Conservation (phyloP, 2,329 filamentous ascomycete species). For the Penicillium sp. region DNA sequence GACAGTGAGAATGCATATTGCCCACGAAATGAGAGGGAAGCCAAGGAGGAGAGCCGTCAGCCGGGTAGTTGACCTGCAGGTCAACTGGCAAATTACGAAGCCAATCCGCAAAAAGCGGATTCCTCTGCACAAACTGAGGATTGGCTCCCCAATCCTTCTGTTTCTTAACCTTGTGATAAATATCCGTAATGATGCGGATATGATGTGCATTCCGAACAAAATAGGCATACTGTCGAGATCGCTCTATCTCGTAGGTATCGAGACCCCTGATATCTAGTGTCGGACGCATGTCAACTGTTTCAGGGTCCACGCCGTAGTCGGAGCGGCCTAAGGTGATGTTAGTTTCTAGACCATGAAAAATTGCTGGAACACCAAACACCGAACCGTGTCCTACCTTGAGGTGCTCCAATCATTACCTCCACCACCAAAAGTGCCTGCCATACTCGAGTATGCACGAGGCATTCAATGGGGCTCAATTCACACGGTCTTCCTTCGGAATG, state of each 20-base stretch:
- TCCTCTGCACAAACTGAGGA: constrained; percentile 76
- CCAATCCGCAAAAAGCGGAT: constrained; percentile 74
- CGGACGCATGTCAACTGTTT: constrained; percentile 72
- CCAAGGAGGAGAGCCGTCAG: constrained; percentile 78
- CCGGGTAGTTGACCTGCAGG: constrained; percentile 72
- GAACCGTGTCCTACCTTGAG: constrained; percentile 65
- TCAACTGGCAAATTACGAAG: constrained; percentile 73
- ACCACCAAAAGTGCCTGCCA: constrained; percentile 87
- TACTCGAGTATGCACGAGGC: constrained; percentile 76
- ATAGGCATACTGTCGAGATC: constrained; percentile 81
- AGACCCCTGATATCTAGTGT: constrained; percentile 62
- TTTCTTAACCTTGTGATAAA: constrained; percentile 71
- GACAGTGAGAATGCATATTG: constrained; percentile 86
- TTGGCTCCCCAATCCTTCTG: constrained; percentile 84
- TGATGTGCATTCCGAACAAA: constrained; percentile 74
- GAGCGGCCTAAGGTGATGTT: constrained; percentile 59
- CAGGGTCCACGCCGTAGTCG: constrained; percentile 71
- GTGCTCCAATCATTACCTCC: constrained; percentile 89
- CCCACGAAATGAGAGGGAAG: constrained; percentile 83
- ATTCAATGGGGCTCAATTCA: constrained; percentile 68
- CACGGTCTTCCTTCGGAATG: constrained; percentile 73
- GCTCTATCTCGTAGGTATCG: constrained; percentile 71
- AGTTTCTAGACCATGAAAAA: constrained; percentile 12
- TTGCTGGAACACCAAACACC: not conserved
- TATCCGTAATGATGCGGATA: constrained; percentile 71